A percentile compares a stretch with the other conserved stretches of the same genome.
These are phyloP conservation scores for Saccharomycopsis synnaedendra DNA, from an alignment of 805 yeast species.

Conservation along the genomic window DNA sequence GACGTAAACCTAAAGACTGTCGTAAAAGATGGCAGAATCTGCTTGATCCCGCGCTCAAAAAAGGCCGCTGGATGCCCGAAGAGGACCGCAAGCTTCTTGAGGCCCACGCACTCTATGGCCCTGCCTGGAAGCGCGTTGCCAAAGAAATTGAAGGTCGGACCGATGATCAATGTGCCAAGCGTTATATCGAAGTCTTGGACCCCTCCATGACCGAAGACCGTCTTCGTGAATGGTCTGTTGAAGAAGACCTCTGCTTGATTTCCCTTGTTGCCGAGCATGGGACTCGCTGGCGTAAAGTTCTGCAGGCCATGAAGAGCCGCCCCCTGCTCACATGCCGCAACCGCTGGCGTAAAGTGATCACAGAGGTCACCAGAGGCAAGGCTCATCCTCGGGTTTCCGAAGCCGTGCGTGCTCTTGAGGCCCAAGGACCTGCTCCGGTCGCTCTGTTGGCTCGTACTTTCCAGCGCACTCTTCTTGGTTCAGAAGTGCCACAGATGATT, in stretches of 20 bases:
- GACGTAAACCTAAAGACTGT: conserved; percentile 70
- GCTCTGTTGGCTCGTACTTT: neutral
- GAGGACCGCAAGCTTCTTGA: conserved; percentile 60
- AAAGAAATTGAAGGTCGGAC: conserved; percentile 71
- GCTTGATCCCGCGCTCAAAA: conserved; percentile 66
- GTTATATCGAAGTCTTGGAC: conserved; percentile 80
- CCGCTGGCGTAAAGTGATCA: conserved; percentile 81
- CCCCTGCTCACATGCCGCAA: conserved; percentile 87
- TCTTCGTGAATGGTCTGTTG: conserved; percentile 65
- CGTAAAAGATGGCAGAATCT: conserved; percentile 83
- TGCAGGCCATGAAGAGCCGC: conserved; percentile 59
- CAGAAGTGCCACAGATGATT: neutral
- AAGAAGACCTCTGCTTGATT: conserved; percentile 66
- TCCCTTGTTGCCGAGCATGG: conserved; percentile 60
- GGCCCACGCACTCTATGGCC: conserved; percentile 60
- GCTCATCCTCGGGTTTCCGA: conserved; percentile 42
- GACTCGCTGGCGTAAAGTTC: conserved; percentile 81
- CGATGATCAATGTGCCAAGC: conserved; percentile 89
- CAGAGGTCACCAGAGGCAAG: conserved; percentile 58
- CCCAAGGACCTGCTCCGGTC: neutral
- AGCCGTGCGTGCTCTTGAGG: conserved; percentile 36
- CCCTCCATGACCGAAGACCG: conserved; percentile 66
- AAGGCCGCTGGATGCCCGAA: conserved; percentile 78
- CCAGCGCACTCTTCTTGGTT: neutral
- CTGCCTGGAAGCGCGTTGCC: conserved; percentile 81